Percentiles rank a stretch among this genome's conserved stretches.
Conservation (phyloP, 2,329 filamentous ascomycete species). For the Penicillium brevicompactum region DNA sequence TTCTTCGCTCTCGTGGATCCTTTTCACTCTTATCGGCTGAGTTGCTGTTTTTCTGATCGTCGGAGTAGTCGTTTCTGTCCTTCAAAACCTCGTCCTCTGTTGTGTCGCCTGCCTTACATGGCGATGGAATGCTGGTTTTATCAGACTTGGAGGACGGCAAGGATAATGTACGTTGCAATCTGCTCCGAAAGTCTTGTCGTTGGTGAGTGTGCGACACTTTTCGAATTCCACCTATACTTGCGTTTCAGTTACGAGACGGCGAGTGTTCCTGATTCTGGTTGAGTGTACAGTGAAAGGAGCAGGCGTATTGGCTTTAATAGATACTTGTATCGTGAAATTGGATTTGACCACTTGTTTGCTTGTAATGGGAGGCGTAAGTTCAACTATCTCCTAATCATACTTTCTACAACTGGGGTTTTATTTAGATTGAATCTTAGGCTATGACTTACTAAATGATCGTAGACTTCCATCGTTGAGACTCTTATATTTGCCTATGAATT, state of each 20-base stretch:
- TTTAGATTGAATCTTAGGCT: too few relatives aligned
- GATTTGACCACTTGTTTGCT: background rate
- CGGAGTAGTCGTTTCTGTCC: background rate
- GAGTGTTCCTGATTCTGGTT: background rate
- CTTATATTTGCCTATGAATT: too few relatives aligned
- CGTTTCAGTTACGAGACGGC: background rate
- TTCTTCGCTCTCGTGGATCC: background rate
- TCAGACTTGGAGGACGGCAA: slow-evolving; percentile 5
- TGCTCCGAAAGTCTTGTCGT: background rate
- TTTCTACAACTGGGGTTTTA: too few relatives aligned
- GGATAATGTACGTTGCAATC: slow-evolving; percentile 1
- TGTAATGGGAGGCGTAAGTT: background rate
- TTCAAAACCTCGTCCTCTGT: background rate
- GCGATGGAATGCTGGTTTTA: background rate
- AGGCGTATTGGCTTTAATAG: too few relatives aligned
- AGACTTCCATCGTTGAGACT: too few relatives aligned
- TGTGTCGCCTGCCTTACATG: background rate
- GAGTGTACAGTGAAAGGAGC: background rate
- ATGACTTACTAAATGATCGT: too few relatives aligned
- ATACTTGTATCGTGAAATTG: too few relatives aligned
- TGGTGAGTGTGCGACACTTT: too few relatives aligned
- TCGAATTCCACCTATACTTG: background rate
- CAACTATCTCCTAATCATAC: background rate
- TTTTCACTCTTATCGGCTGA: background rate
- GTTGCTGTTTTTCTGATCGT: background rate